phyloP scores from a whole-genome alignment of 495 filamentous ascomycete species.

The Xylaria venustula region DNA sequence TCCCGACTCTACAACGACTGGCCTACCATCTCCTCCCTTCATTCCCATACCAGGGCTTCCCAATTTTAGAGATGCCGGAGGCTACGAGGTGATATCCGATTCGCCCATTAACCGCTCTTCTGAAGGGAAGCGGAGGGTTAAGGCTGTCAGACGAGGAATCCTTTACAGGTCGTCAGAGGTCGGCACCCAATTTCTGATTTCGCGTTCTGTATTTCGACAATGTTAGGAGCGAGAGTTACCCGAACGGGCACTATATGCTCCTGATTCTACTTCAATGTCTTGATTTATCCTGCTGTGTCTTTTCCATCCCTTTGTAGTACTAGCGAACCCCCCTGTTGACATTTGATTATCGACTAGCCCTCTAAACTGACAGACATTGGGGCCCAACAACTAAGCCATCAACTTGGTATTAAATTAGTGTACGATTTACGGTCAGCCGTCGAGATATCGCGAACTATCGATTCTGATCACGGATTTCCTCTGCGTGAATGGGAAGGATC shows the following conservation, averaged over 20 bases:
- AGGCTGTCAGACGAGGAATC: conserved; percentile 44
- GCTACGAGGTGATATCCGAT: conserved; percentile 40
- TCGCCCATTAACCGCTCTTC: conserved; percentile 1
- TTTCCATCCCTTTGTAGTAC: not conserved
- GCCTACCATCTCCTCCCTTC: conserved; percentile 51
- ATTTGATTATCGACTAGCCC: conserved; percentile 26
- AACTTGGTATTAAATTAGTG: conserved; percentile 57
- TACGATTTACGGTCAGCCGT: conserved; percentile 63
- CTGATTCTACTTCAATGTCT: not conserved
- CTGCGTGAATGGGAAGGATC: conserved; percentile 48
- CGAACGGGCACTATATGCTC: not conserved
- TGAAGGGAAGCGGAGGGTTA: conserved; percentile 20
- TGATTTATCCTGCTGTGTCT: not conserved
- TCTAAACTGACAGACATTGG: conserved; percentile 51
- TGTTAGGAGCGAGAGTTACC: not conserved
- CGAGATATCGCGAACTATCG: conserved; percentile 43
- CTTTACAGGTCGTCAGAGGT: conserved; percentile 58
- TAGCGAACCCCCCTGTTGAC: not conserved
- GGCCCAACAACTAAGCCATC: conserved; percentile 43
- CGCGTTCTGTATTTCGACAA: not conserved
- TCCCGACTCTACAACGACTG: not conserved
- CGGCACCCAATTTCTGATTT: not conserved
- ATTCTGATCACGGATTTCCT: conserved; percentile 26
- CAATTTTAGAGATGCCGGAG: conserved; percentile 63
- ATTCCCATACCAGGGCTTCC: conserved; percentile 47